phyloP scores from a whole-genome alignment of 495 filamentous ascomycete genomes.

The Xylaria sp. region DNA sequence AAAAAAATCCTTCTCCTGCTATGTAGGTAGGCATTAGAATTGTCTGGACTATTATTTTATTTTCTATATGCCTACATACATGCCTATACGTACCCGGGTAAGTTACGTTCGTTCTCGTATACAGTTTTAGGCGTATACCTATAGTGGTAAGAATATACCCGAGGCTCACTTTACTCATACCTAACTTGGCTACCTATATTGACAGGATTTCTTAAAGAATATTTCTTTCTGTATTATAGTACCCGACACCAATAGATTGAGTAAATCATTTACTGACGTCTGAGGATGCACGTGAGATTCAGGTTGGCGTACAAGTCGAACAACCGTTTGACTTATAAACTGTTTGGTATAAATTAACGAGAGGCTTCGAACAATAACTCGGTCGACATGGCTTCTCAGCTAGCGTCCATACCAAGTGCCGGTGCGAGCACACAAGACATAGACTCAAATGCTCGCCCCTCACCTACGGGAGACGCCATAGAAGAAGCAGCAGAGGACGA shows the following conservation, averaged over 20 bases:
- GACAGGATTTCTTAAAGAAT: neutral
- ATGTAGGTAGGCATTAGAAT: too few species aligned
- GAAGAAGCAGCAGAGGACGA: conserved; percentile 23
- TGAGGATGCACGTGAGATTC: neutral
- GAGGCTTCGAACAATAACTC: neutral
- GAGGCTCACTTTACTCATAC: too few species aligned
- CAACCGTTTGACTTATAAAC: neutral
- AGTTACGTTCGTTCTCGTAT: too few species aligned
- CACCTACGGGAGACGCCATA: neutral
- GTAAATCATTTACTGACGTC: neutral
- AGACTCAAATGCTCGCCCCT: neutral
- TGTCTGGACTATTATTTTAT: too few species aligned
- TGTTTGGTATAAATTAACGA: neutral
- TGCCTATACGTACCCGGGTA: too few species aligned
- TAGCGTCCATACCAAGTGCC: conserved; percentile 13
- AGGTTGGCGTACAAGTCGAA: neutral
- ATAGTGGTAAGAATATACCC: too few species aligned
- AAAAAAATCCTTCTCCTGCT: too few species aligned
- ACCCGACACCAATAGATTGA: neutral
- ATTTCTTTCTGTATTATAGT: neutral
- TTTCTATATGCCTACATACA: too few species aligned
- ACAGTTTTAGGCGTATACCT: too few species aligned
- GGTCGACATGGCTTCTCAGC: conserved; percentile 20
- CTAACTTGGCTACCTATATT: too few species aligned
- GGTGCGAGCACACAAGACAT: neutral